A percentile compares a stretch with the other conserved stretches of the same genome.
Conservation (phyloP, 2,329 filamentous ascomycete genomes). For the Cytospora chrysosperma region DNA sequence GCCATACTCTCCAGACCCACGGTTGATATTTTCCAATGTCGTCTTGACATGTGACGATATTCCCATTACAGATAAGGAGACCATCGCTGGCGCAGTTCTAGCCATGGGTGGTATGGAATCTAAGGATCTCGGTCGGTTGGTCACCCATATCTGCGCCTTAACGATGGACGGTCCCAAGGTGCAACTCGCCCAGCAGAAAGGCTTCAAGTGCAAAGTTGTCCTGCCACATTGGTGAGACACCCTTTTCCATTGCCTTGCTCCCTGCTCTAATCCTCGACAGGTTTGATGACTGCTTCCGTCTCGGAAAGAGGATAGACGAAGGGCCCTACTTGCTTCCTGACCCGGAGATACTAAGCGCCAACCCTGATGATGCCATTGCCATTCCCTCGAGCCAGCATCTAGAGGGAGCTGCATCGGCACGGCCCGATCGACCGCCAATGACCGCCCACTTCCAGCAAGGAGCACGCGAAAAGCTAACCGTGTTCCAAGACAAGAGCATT, state of each 20-base stretch:
- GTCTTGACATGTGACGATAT: conserved; percentile 81
- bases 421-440: conserved; percentile 39
- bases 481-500: conserved; percentile 76
- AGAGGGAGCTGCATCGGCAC: conserved; percentile 60
- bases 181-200: conserved; percentile 59
- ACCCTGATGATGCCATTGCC: conserved; percentile 54
- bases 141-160: conserved; percentile 87
- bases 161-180: conserved; percentile 73
- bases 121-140: conserved; percentile 66
- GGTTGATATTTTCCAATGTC: conserved; percentile 85
- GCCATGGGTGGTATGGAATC: conserved; percentile 85
- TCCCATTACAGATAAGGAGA: conserved; percentile 83
- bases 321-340: conserved; percentile 81
- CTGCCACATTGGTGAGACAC: conserved; percentile 79
- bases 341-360: conserved; percentile 72
- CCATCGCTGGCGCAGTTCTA: conserved; percentile 84
- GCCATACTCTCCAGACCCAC: conserved; percentile 85
- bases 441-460: conserved; percentile 37
- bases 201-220: conserved; percentile 75
- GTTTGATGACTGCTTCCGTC: conserved; percentile 95
- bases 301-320: conserved; percentile 89
- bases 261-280: conserved; percentile 40
- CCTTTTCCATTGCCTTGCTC: background rate
- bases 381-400: conserved; percentile 61
- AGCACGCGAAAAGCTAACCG: conserved; percentile 56